Percentiles rank a stretch among this genome's conserved stretches.
phyloP scores from a whole-genome alignment of 306 rosid genomes.

The Malus sylvestris region DNA sequence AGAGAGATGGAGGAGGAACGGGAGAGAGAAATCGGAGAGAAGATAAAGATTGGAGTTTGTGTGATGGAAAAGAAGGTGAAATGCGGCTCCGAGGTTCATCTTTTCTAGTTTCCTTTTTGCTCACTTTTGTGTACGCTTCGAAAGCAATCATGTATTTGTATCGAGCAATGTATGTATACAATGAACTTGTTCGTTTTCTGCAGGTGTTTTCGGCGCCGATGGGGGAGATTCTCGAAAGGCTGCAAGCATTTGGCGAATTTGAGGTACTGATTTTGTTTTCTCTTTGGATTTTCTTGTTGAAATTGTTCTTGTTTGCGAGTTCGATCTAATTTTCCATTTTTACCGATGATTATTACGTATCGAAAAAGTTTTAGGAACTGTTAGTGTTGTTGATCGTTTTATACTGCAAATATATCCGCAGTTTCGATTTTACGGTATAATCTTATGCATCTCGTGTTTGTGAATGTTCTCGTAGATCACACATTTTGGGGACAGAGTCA shows the following conservation, averaged over 20 bases:
- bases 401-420: not conserved
- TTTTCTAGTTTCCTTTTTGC: conserved; percentile 17
- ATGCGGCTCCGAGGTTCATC: conserved; percentile 65
- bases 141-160: conserved; percentile 2
- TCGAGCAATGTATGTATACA: conserved; percentile 18
- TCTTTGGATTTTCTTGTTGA: not conserved
- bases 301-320: not conserved
- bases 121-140: conserved; percentile 13
- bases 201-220: conserved; percentile 89
- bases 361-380: not conserved
- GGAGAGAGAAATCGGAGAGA: conserved; percentile 30
- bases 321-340: not conserved
- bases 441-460: conserved; percentile 7
- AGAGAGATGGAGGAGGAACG: conserved; percentile 21
- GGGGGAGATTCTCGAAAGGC: conserved; percentile 79
- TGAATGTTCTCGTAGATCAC: conserved; percentile 43
- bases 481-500: conserved; percentile 82
- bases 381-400: not conserved
- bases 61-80: conserved; percentile 99
- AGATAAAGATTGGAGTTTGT: conserved; percentile 77
- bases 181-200: conserved; percentile 11
- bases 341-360: not conserved
- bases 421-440: not conserved
- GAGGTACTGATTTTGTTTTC: conserved; percentile 39
- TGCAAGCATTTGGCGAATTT: conserved; percentile 91